Base-by-base conservation (phyloP, 1,284 basidiomycete genomes). In the Trametes hirsuta region DNA sequence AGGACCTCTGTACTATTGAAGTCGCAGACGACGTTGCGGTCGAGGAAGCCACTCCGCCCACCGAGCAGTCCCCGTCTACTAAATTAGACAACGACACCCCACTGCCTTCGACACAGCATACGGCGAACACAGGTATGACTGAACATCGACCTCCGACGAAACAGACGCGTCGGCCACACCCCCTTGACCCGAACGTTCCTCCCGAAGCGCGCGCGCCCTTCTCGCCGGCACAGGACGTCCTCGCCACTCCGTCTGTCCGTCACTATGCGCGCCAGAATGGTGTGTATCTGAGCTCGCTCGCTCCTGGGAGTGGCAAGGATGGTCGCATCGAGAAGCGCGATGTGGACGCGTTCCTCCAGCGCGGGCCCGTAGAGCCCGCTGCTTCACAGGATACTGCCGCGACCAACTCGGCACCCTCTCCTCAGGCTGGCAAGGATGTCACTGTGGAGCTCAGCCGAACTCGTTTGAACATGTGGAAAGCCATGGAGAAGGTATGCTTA, bases 391-490 rank as follows among this genome's bases (percentile, higher is more conserved):
- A 37, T n/a, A 34, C 47, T 5, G n/a, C 53, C 9, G 15, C 44
- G 34, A 34, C 53, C 36, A 4, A 1, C 50, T 36, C 22, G 44
- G 62, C 14, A 39, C 59, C 45, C 63, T 1, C 54, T 61, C 8
- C 30, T 30, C 73, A 68, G 14, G 71, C 79, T 39, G 64, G 22
- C 24, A 48, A 60, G 40, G 84, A 88, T 47, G 75, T 81, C 11
- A 77, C 87, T 1, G 83, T 94, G 3, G 90, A 92, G 59, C 79
- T 94, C 53, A 90, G 89, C 15, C 79, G 92, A 65, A 94, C 91
- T 9, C 80, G 93, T 58, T 86, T 88, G 71, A 87, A 86, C 40
- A 95, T 95, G 93, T 95, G 86, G 85, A 91, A 91, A 67, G 91
- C 90, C 1, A 94, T 95, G 91, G 84, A 81, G 21, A 90, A 88